A percentile compares a stretch with the other conserved stretches of the same genome.
Conservation (phyloP, 805 yeast genomes). For the Saccharomycopsis fibuligera region DNA sequence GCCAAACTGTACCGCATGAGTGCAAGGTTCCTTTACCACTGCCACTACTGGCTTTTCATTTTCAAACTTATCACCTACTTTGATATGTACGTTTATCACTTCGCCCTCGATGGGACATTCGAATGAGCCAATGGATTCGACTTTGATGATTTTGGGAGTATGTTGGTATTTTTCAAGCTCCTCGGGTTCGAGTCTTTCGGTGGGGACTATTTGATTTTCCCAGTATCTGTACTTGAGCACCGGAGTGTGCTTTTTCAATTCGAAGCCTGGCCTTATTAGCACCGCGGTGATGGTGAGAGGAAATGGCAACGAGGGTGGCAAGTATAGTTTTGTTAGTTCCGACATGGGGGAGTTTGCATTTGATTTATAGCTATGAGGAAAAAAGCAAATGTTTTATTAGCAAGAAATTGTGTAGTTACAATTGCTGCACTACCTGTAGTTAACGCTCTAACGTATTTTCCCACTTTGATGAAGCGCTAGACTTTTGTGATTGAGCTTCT, state of each 20-base stretch:
- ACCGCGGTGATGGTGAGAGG: slow-evolving; percentile 60
- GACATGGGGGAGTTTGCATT: slow-evolving; percentile 7
- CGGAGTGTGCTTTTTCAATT: slow-evolving; percentile 45
- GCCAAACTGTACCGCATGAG: slow-evolving; percentile 89
- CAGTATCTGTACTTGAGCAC: slow-evolving; percentile 59
- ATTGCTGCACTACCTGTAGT: too few species aligned
- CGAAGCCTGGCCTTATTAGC: slow-evolving; percentile 38
- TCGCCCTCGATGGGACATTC: slow-evolving; percentile 81
- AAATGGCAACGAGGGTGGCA: slow-evolving; percentile 60
- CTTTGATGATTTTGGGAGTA: slow-evolving; percentile 34
- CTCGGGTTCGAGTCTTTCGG: slow-evolving; percentile 23
- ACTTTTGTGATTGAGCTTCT: too few species aligned
- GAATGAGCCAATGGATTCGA: slow-evolving; percentile 66
- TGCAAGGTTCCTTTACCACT: slow-evolving; percentile 70
- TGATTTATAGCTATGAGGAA: too few species aligned
- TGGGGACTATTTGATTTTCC: slow-evolving; percentile 34
- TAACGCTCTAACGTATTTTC: too few species aligned
- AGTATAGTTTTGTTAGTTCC: slow-evolving; percentile 38
- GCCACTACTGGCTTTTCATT: slow-evolving; percentile 44
- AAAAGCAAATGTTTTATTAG: too few species aligned
- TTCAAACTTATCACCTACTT: slow-evolving; percentile 52
- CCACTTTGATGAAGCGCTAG: too few species aligned
- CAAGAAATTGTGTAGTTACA: too few species aligned
- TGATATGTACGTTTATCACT: slow-evolving; percentile 43
- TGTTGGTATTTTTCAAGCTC: slow-evolving; percentile 35